These are phyloP conservation scores for Mariannaea elegans DNA, from an alignment of 2,329 filamentous ascomycete species.

Conservation along the genomic window DNA sequence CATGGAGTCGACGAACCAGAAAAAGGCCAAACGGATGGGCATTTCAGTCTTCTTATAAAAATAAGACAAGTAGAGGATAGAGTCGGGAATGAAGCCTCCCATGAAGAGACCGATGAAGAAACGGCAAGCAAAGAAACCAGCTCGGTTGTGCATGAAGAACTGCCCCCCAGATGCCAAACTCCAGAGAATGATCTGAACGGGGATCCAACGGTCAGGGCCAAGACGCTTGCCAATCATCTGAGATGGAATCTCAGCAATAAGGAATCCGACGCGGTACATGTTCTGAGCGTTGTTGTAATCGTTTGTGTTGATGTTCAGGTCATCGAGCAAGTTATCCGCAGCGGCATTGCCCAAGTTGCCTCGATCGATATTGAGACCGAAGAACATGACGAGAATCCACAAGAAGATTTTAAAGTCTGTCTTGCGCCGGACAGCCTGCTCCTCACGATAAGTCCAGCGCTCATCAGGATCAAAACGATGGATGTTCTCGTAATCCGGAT, in stretches of 20 bases:
- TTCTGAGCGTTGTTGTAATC: slow-evolving; percentile 64
- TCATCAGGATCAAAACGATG: slow-evolving; percentile 49
- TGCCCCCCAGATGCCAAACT: slow-evolving; percentile 6
- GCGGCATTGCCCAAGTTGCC: slow-evolving; percentile 46
- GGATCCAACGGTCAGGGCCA: slow-evolving; percentile 45
- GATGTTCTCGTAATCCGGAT: slow-evolving; percentile 41
- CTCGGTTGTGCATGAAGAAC: slow-evolving; percentile 19
- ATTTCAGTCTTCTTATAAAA: slow-evolving; percentile 41
- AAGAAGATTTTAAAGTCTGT: slow-evolving; percentile 61
- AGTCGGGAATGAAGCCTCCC: slow-evolving; percentile 25
- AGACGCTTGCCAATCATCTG: slow-evolving; percentile 67
- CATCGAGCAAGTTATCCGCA: slow-evolving; percentile 52
- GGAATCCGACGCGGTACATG: slow-evolving; percentile 62
- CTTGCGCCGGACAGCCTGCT: slow-evolving; percentile 46
- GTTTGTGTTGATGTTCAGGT: slow-evolving; percentile 46
- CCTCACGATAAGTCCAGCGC: slow-evolving; percentile 50
- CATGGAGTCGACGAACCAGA: slow-evolving; percentile 34
- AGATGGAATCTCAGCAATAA: slow-evolving; percentile 67
- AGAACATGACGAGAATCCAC: slow-evolving; percentile 63
- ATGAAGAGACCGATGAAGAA: slow-evolving; percentile 13
- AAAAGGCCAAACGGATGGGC: slow-evolving; percentile 37
- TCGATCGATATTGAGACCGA: slow-evolving; percentile 55
- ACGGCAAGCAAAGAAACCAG: slow-evolving; percentile 22
- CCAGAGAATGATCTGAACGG: slow-evolving; percentile 30
- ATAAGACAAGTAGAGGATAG: slow-evolving; percentile 39